These are phyloP conservation scores for Knufia petricola DNA, from an alignment of 2,329 filamentous ascomycete species.

Conservation along the genomic window DNA sequence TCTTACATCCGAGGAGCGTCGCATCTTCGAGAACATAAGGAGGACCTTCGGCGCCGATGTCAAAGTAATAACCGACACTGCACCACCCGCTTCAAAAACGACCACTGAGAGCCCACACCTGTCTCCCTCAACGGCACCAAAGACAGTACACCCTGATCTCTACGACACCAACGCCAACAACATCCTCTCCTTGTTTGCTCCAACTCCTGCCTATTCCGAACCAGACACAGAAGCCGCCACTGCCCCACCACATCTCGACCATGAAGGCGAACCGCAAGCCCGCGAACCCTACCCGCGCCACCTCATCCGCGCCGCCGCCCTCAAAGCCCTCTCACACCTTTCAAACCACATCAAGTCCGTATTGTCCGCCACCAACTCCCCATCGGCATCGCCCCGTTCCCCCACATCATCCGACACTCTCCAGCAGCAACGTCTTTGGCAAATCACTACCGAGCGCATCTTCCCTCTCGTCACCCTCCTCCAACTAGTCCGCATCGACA, in stretches of 20 bases:
- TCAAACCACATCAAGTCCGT: no score
- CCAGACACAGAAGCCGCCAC: background rate
- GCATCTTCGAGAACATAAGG: constrained; percentile 16
- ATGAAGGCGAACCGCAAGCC: background rate
- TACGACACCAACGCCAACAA: background rate
- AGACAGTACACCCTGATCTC: constrained; percentile 10
- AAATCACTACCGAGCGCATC: constrained; percentile 15
- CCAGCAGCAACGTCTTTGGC: constrained; percentile 12
- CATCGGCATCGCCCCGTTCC: no score
- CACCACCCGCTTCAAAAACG: background rate
- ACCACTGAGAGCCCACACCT: constrained; percentile 7
- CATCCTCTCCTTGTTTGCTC: constrained; percentile 6
- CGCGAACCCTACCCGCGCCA: background rate
- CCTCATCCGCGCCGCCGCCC: background rate
- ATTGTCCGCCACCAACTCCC: no score
- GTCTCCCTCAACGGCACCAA: constrained; percentile 15
- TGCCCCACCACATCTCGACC: background rate
- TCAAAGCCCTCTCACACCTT: background rate
- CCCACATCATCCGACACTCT: no score
- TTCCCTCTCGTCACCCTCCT: constrained; percentile 14
- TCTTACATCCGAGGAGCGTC: constrained; percentile 17
- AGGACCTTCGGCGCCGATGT: constrained; percentile 8
- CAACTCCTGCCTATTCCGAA: background rate
- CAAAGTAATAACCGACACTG: constrained; percentile 9
- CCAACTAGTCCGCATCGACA: no score